Percentiles rank a stretch among this genome's conserved stretches.
Evolutionary conservation across 2,329 filamentous ascomycete species (phyloP).

Genomic region (Helotiales sp.): DNA sequence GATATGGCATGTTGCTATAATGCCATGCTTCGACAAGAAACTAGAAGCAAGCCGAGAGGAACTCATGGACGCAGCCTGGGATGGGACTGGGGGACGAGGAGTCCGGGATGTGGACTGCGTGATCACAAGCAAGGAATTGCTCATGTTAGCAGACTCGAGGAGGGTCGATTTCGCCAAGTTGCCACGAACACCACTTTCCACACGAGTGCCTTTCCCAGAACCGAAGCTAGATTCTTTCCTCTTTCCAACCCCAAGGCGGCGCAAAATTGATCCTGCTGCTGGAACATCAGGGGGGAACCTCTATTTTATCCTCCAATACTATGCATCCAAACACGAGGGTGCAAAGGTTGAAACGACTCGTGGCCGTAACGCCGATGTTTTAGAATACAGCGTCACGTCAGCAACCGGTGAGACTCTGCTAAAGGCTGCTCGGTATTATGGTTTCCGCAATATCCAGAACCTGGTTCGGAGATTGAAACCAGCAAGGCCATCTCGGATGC

Average conservation of each 20-base stretch:
- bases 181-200: slow-evolving; percentile 55
- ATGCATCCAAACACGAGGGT: slow-evolving; percentile 69
- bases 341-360: slow-evolving; percentile 69
- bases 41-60: slow-evolving; percentile 93
- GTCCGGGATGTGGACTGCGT: slow-evolving; percentile 95
- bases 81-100: slow-evolving; percentile 49
- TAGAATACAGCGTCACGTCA: slow-evolving; percentile 74
- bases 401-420: slow-evolving; percentile 60
- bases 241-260: slow-evolving; percentile 55
- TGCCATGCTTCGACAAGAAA: slow-evolving; percentile 99
- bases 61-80: slow-evolving; percentile 80
- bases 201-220: slow-evolving; percentile 69
- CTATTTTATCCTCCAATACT: slow-evolving; percentile 76
- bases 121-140: slow-evolving; percentile 91
- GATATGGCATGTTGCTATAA: slow-evolving; percentile 93
- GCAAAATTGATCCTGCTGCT: slow-evolving; percentile 51
- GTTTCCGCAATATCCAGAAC: slow-evolving; percentile 98
- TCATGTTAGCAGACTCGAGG: slow-evolving; percentile 83
- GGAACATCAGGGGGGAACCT: slow-evolving; percentile 90
- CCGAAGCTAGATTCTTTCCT: slow-evolving; percentile 68
- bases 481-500: slow-evolving; percentile 72
- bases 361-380: slow-evolving; percentile 87
- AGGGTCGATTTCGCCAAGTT: slow-evolving; percentile 74
- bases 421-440: slow-evolving; percentile 88
- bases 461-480: slow-evolving; percentile 91